Evolutionary conservation across 306 rosid genomes (phyloP), one percentile per base, ranked within the genome.

Genomic region (Trifolium fragiferum): DNA sequence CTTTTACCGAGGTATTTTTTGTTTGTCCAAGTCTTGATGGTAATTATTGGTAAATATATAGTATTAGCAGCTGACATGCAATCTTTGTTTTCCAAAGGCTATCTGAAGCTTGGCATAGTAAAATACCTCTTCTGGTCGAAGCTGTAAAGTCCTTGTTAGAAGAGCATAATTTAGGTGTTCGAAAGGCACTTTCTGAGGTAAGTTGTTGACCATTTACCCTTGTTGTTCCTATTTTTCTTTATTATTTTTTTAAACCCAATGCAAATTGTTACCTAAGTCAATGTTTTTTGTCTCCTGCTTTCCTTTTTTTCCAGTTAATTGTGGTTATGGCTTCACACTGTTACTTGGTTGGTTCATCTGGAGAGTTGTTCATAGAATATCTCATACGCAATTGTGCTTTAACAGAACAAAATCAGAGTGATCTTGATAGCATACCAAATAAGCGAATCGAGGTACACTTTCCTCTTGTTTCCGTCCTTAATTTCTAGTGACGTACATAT

Each of bases 251-350:
- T 23, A 58, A 63, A 38, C 63, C n/a, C 40, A 70, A 51, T 47
- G 10, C 55, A 67, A 19, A 69, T 67, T 57, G n/a, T 43, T 33
- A 10, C 43, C 58, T 13, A 66, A 18, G 69, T 68, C 19, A 50
- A 18, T 61, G 68, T 47, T 15, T 53, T 37, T 72, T 73, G 74
- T n/a, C 16, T 73, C 23, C 14, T 67, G 30, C 65, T 68, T 79
- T 54, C 64, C 66, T 66, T 62, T 25, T 80, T 83, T 82, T 53
- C 54, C 83, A 93, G 98, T 88, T 93, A 82, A 93, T 91, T 76
- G 97, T 93, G 68, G 96, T 93, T 50, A 93, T 93, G 98, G 98
- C 98, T 68, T 93, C 96, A 0, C 97, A 93, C 83, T 93, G 98
- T 87, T 91, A 86, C 89, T 86, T 93, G 87, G 86, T 88, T 78